Evolutionary conservation across 345 rosid species (phyloP).

Genomic region (Adansonia digitata): DNA sequence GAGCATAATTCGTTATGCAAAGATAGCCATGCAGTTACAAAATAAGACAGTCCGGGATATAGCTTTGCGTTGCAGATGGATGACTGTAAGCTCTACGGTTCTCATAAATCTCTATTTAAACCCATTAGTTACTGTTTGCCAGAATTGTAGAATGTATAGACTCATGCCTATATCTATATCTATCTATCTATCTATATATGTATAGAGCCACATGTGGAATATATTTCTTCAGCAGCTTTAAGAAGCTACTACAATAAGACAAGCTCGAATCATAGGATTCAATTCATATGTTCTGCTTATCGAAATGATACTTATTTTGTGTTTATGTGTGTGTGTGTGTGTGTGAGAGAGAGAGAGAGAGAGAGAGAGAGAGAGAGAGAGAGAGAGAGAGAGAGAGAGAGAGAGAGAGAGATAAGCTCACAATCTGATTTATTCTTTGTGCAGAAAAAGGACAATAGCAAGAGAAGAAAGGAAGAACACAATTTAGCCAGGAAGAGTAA

Average conservation of each 20-base stretch:
- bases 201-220: too few species aligned
- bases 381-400: too few species aligned
- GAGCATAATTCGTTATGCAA: slow-evolving; percentile 43
- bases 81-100: slow-evolving; percentile 20
- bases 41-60: slow-evolving; percentile 72
- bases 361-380: too few species aligned
- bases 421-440: not conserved
- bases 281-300: not conserved
- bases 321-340: not conserved
- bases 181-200: too few species aligned
- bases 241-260: not conserved
- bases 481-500: slow-evolving; percentile 42
- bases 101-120: not conserved
- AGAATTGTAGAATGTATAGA: not conserved
- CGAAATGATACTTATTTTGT: too few species aligned
- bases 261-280: not conserved
- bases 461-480: slow-evolving; percentile 68
- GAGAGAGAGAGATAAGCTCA: too few species aligned
- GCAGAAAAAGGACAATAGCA: slow-evolving; percentile 62
- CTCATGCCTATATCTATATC: too few species aligned
- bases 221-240: not conserved
- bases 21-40: slow-evolving; percentile 49
- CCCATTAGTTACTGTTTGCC: not conserved
- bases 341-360: too few species aligned
- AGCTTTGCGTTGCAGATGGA: slow-evolving; percentile 75